Percentiles rank a stretch among this genome's conserved stretches.
Evolutionary conservation across 78 protist genomes (phyloP).

Genomic region (Tieghemostelium lacteum): DNA sequence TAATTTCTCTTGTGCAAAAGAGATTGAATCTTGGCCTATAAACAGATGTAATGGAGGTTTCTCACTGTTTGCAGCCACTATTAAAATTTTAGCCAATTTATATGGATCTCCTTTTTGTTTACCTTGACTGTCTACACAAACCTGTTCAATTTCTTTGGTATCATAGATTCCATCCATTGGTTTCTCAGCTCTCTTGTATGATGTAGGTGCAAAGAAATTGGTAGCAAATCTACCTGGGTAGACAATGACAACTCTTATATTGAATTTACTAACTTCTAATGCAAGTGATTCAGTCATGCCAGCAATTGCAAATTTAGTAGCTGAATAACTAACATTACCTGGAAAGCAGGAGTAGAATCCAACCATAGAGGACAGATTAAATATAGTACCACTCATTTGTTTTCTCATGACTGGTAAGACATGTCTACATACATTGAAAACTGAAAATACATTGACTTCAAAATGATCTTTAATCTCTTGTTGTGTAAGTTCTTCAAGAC

Average conservation of each 20-base stretch:
- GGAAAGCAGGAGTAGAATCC: background rate
- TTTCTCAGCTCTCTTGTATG: background rate
- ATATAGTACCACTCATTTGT: constrained; percentile 10
- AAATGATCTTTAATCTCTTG: background rate
- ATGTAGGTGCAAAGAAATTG: background rate
- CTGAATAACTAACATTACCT: background rate
- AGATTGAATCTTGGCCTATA: background rate
- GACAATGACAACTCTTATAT: background rate
- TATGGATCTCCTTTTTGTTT: background rate
- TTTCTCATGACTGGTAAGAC: constrained; percentile 1
- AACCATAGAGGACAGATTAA: constrained; percentile 29
- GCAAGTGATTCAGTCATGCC: background rate
- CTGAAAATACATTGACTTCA: background rate
- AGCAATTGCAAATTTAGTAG: background rate
- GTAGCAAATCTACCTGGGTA: background rate
- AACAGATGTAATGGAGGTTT: background rate
- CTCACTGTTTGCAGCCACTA: background rate
- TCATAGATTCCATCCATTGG: background rate
- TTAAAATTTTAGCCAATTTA: background rate
- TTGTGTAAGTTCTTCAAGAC: constrained; percentile 5
- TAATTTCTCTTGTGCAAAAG: background rate
- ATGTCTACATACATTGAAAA: constrained; percentile 11
- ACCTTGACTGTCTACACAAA: background rate
- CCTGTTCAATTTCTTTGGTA: background rate
- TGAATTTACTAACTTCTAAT: background rate